Conservation (phyloP, 768 basidiomycete species). For the Naganishia randhawae region DNA sequence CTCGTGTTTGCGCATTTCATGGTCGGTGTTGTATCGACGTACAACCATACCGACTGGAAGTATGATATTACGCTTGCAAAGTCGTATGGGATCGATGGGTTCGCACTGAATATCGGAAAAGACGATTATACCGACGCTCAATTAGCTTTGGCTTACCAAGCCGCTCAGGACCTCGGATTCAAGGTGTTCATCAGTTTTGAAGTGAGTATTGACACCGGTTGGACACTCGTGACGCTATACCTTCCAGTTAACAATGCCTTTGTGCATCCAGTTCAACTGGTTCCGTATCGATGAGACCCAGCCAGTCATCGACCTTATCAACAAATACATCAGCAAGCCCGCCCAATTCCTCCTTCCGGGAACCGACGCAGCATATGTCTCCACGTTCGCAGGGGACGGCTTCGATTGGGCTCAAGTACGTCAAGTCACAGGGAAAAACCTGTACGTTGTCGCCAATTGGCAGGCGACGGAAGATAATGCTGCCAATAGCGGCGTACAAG, state of each 20-base stretch:
- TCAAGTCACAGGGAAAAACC: constrained; percentile 31
- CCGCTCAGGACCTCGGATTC: constrained; percentile 39
- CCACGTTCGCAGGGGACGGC: constrained; percentile 49
- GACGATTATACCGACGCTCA: constrained; percentile 46
- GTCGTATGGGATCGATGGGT: constrained; percentile 45
- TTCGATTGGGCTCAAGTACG: constrained; percentile 43
- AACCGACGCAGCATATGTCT: constrained; percentile 41
- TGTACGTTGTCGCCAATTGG: constrained; percentile 47
- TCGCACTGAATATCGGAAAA: constrained; percentile 48
- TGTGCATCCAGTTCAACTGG: constrained; percentile 46
- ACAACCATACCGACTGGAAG: constrained; percentile 37
- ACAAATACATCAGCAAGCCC: constrained; percentile 34
- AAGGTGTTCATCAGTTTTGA: constrained; percentile 50
- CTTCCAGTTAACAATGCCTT: not conserved
- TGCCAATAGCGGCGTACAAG: constrained; percentile 33
- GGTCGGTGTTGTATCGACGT: constrained; percentile 47
- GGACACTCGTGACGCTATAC: not conserved
- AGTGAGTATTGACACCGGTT: constrained; percentile 16
- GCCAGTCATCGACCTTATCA: constrained; percentile 34
- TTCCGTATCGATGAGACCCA: constrained; percentile 36
- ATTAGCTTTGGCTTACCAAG: constrained; percentile 44
- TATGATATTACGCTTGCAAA: constrained; percentile 42
- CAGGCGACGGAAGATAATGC: constrained; percentile 39
- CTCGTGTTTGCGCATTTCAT: constrained; percentile 49
- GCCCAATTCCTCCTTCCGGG: constrained; percentile 43